Evolutionary conservation across 768 basidiomycete species (phyloP).

Genomic region (Boletus edulis): DNA sequence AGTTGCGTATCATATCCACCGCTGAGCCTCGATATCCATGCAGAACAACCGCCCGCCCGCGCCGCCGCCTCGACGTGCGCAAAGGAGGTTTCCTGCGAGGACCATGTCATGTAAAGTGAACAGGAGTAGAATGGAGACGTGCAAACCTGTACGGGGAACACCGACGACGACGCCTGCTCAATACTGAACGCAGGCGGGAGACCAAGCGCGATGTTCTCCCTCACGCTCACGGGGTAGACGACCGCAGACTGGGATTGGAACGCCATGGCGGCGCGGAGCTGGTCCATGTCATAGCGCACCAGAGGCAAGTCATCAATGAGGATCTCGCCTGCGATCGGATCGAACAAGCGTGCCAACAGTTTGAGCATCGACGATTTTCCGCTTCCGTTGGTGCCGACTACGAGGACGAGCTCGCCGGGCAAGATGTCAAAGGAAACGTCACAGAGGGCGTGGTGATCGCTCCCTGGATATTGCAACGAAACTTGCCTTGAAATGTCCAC

Average conservation of each 20-base stretch:
- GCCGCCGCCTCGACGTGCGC: conserved; percentile 32
- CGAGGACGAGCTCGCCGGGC: conserved; percentile 30
- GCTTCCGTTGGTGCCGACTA: conserved; percentile 30
- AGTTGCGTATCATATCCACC: conserved; percentile 34
- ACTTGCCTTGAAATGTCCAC: conserved; percentile 11
- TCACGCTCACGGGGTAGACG: conserved; percentile 47
- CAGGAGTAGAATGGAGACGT: too few species aligned
- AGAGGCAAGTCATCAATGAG: conserved; percentile 43
- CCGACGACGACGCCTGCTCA: too few species aligned
- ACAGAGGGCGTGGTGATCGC: conserved; percentile 19
- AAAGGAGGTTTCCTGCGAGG: too few species aligned
- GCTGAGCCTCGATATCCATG: conserved; percentile 34
- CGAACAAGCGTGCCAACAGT: conserved; percentile 48
- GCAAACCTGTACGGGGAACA: too few species aligned
- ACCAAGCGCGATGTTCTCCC: conserved; percentile 41
- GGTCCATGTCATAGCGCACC: conserved; percentile 34
- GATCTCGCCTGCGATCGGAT: conserved; percentile 42
- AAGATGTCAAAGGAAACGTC: conserved; percentile 28
- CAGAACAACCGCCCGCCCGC: conserved; percentile 27
- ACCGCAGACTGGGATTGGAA: conserved; percentile 49
- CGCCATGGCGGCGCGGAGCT: conserved; percentile 44
- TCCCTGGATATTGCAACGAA: conserved; percentile 23
- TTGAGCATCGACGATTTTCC: conserved; percentile 40
- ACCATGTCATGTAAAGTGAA: too few species aligned
- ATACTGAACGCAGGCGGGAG: conserved; percentile 11